Evolutionary conservation across 495 filamentous ascomycete genomes (phyloP), one percentile per base, ranked within the genome.

Genomic region (Astrothelium subdiscretum): DNA sequence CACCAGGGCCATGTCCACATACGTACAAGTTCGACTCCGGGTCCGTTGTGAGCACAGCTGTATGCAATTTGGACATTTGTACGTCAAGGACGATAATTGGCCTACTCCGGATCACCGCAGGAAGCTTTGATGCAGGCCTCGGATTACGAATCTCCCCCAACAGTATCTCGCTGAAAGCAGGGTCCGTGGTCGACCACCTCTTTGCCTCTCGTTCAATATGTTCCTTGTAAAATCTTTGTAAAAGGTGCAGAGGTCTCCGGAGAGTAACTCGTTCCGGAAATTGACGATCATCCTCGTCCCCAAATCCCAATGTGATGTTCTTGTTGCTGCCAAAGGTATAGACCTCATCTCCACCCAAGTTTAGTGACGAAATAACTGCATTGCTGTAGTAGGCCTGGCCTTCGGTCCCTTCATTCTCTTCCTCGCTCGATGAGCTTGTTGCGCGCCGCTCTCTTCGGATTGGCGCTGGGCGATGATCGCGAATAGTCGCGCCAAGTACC

Each of bases 241-340:
- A 73, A 20, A 97, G 77, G 65, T 91, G 85, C 24, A 88, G 84
- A 0, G 92, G 91, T n/a, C 95, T 85, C 48, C 86, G 82, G 63
- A 97, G 71, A 24, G 75, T 73, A 13, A 96, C 81, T 44, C 90
- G 83, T 69, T 98, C 94, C 0, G 94, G 94, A 71, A 85, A 96
- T 59, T 97, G 91, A 2, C 94, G 85, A 66, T 98, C 92, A 71
- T 96, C 91, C 67, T 92, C 85, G 69, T 97, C 90, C 18, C 91
- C 90, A 66, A 97, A 87, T 2, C 95, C 94, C 44, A 98, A 81
- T 8, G 87, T 91, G 13, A 95, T 75, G 67, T 98, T 98, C 67
- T 94, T 92, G 73, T 96, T 97, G 72, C 90, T 96, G 22, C 94
- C 94, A 70, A 96, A 94, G 0, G 88, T 87, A 67, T 88, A 98